phyloP scores from a whole-genome alignment of 177 flowering plant genomes.

The Vitis hybrid region DNA sequence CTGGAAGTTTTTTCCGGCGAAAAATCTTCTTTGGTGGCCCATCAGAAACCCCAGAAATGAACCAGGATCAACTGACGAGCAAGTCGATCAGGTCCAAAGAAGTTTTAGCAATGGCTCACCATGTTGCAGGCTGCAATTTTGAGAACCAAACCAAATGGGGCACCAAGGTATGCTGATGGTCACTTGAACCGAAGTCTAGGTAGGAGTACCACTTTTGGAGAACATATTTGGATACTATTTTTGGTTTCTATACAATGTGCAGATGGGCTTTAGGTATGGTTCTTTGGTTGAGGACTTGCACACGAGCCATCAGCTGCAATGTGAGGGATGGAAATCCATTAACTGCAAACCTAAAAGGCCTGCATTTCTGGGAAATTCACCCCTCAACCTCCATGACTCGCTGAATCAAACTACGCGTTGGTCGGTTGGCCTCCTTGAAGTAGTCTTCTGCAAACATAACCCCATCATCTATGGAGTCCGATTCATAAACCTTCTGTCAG shows the following conservation, averaged over 20 bases:
- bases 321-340: constrained; percentile 13
- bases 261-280: constrained; percentile 14
- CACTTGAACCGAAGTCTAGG: no score
- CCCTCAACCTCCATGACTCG: constrained; percentile 1
- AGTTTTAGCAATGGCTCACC: constrained; percentile 5
- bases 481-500: not conserved
- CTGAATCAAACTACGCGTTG: constrained; percentile 9
- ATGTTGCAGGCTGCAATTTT: constrained; percentile 4
- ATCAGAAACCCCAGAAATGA: not conserved
- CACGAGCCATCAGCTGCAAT: constrained; percentile 7
- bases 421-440: constrained; percentile 1
- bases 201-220: no score
- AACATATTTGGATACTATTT: no score
- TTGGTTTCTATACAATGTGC: not conserved
- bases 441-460: not conserved
- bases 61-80: not conserved
- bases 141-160: constrained; percentile 1
- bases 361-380: constrained; percentile 10
- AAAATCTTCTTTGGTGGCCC: constrained; percentile 11
- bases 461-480: not conserved
- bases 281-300: constrained; percentile 12
- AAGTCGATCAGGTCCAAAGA: not conserved
- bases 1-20: constrained; percentile 10
- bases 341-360: constrained; percentile 10
- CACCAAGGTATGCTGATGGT: constrained; percentile 1